Evolutionary conservation across 192 early-diverging fungal genomes (phyloP).

Genomic region (Coemansia sp.): DNA sequence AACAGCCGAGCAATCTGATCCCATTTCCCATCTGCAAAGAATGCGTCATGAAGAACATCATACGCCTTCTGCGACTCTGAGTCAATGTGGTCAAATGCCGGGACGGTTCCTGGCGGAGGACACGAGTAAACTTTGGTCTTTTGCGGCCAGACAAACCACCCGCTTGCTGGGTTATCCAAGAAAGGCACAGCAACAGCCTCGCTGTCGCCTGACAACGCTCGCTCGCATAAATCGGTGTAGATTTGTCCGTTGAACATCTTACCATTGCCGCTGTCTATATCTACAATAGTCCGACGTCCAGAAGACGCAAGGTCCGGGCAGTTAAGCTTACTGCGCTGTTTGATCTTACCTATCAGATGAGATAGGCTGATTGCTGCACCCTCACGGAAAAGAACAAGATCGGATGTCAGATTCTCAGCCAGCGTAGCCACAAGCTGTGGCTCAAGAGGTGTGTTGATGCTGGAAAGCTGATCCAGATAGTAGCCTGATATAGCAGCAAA

Average conservation of each 20-base stretch:
- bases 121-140: slow-evolving; percentile 56
- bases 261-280: background rate
- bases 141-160: slow-evolving; percentile 83
- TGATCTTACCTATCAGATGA: slow-evolving; percentile 67
- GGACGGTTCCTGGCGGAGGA: slow-evolving; percentile 30
- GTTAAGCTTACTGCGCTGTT: slow-evolving; percentile 55
- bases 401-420: slow-evolving; percentile 63
- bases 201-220: slow-evolving; percentile 29
- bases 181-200: slow-evolving; percentile 8
- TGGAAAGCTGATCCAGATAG: slow-evolving; percentile 72
- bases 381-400: slow-evolving; percentile 71
- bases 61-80: slow-evolving; percentile 57
- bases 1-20: slow-evolving; percentile 58
- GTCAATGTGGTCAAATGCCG: slow-evolving; percentile 59
- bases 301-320: slow-evolving; percentile 8
- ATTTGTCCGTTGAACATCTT: background rate
- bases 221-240: slow-evolving; percentile 36
- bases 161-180: slow-evolving; percentile 59
- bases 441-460: slow-evolving; percentile 60
- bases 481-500: slow-evolving; percentile 78
- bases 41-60: slow-evolving; percentile 53
- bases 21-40: slow-evolving; percentile 71
- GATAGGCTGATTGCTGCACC: slow-evolving; percentile 62
- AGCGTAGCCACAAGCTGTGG: slow-evolving; percentile 59
- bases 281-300: slow-evolving; percentile 6